A percentile compares a stretch with the other conserved stretches of the same genome.
Conservation (phyloP, 352 stramenopile species). For the Phytopythium aichiense region DNA sequence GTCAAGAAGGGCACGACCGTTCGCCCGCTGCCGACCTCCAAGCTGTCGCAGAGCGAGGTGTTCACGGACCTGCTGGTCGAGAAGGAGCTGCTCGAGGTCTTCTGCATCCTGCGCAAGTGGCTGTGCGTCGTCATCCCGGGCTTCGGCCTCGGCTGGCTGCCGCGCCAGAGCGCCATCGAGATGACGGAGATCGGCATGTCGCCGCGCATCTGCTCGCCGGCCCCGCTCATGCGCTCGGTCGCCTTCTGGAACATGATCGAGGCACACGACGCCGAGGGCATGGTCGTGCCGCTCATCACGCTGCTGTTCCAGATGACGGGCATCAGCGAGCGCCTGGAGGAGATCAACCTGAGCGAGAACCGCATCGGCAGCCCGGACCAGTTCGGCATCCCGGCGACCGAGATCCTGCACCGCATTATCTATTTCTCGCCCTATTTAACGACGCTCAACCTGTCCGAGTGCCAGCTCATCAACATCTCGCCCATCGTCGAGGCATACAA, state of each 20-base stretch:
- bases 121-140: slow-evolving; percentile 47
- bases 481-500: slow-evolving; percentile 47
- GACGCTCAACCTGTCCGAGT: slow-evolving; percentile 40
- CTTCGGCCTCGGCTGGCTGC: slow-evolving; percentile 53
- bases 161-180: slow-evolving; percentile 37
- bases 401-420: slow-evolving; percentile 51
- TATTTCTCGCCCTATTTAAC: slow-evolving; percentile 58
- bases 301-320: slow-evolving; percentile 55
- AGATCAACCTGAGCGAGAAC: slow-evolving; percentile 56
- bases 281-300: slow-evolving; percentile 45
- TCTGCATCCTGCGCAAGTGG: slow-evolving; percentile 52
- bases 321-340: slow-evolving; percentile 45
- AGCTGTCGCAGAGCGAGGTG: slow-evolving; percentile 35
- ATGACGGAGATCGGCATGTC: slow-evolving; percentile 53
- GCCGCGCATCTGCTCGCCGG: slow-evolving; percentile 40
- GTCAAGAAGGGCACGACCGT: slow-evolving; percentile 42
- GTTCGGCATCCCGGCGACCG: slow-evolving; percentile 41
- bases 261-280: slow-evolving; percentile 33
- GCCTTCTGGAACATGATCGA: slow-evolving; percentile 59
- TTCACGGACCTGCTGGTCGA: slow-evolving; percentile 36
- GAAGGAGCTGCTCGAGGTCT: slow-evolving; percentile 47
- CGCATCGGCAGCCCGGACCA: slow-evolving; percentile 47
- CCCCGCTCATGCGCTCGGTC: slow-evolving; percentile 34
- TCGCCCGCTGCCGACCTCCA: slow-evolving; percentile 37
- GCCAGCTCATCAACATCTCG: slow-evolving; percentile 47